Evolutionary conservation across 2,329 filamentous ascomycete species (phyloP).

Genomic region (Fusarium temperatum): DNA sequence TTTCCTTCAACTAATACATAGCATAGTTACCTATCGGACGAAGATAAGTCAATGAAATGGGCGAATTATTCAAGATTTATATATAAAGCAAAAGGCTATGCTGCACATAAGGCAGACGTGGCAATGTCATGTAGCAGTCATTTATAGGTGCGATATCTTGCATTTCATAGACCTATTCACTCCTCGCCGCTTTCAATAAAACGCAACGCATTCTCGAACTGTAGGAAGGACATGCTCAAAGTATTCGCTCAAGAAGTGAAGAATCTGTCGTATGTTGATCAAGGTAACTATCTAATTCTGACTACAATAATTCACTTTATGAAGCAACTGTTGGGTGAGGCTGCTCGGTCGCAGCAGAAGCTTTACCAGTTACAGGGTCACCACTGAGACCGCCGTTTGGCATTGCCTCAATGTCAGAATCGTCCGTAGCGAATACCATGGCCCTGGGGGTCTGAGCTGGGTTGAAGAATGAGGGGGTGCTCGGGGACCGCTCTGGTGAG

Average conservation of each 20-base stretch:
- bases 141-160: not conserved
- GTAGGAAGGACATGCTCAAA: not conserved
- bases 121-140: not conserved
- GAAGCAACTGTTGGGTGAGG: not conserved
- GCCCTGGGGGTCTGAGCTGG: conserved; percentile 42
- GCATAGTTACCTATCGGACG: not conserved
- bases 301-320: not conserved
- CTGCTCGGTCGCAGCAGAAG: not conserved
- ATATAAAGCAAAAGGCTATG: not conserved
- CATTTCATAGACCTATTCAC: not conserved
- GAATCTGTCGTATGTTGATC: conserved; percentile 24
- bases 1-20: not conserved
- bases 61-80: not conserved
- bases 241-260: conserved; percentile 9
- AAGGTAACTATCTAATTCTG: not conserved
- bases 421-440: conserved; percentile 25
- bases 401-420: conserved; percentile 4
- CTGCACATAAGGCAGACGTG: not conserved
- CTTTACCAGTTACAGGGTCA: not conserved
- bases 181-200: not conserved
- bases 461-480: conserved; percentile 34
- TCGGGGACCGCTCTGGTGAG: conserved; percentile 17
- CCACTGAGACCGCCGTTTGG: conserved; percentile 1
- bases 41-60: not conserved
- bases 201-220: conserved; percentile 18